phyloP scores from a whole-genome alignment of 345 rosid species.

The Excoecaria cochinchinensis region DNA sequence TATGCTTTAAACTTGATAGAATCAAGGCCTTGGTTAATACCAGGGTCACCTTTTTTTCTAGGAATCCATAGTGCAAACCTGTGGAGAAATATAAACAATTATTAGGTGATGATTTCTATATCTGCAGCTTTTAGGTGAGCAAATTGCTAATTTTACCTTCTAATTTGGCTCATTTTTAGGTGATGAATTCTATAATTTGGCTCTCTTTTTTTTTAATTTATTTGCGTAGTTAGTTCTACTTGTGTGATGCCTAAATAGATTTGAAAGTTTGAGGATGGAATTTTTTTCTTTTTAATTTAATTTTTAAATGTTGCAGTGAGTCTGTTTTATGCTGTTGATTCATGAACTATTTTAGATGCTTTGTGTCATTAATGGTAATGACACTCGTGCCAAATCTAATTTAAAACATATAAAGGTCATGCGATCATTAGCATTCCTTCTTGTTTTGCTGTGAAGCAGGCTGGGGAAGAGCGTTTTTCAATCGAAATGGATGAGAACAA shows the following conservation, averaged over 20 bases:
- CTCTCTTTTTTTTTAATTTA: not conserved
- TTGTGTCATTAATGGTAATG: not conserved
- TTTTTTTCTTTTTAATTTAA: no score
- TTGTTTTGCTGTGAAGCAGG: no score
- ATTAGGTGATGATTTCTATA: slow-evolving; percentile 65
- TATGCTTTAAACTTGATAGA: slow-evolving; percentile 71
- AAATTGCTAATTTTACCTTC: not conserved
- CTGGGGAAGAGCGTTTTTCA: no score
- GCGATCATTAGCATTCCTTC: no score
- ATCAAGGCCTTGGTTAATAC: slow-evolving; percentile 66
- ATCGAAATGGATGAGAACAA: no score
- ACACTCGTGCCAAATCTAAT: no score
- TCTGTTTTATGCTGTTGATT: not conserved
- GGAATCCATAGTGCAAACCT: slow-evolving; percentile 46
- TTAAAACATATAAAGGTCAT: no score
- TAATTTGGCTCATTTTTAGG: not conserved
- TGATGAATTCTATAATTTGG: not conserved
- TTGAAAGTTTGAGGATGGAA: not conserved
- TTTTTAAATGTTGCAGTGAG: not conserved
- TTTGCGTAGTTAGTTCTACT: not conserved
- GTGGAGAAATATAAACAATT: slow-evolving; percentile 40
- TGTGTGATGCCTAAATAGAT: no score
- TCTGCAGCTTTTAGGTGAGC: slow-evolving; percentile 71
- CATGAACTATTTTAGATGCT: not conserved
- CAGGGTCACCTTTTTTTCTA: slow-evolving; percentile 46